Conservation (phyloP, 306 rosid species). For the Crataegus laevigata region DNA sequence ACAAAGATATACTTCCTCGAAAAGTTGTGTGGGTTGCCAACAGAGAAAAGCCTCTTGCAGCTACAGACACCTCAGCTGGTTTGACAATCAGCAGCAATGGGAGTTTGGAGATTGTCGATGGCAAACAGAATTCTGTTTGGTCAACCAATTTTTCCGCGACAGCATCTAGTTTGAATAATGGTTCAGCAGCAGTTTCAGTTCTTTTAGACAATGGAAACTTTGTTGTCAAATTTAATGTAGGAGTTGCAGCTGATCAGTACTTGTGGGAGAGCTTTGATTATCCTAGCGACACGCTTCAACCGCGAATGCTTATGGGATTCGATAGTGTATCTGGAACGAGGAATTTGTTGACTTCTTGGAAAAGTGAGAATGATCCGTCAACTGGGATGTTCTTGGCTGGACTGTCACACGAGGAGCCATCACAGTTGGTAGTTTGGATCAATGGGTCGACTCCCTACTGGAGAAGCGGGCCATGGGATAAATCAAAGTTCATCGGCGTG, state of each 20-base stretch:
- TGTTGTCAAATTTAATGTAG: not conserved
- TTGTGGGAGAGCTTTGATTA: constrained; percentile 34
- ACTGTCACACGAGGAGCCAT: constrained; percentile 17
- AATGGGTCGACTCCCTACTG: constrained; percentile 25
- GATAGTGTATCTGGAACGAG: constrained; percentile 19
- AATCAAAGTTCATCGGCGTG: constrained; percentile 31
- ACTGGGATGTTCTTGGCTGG: constrained; percentile 18
- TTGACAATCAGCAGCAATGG: constrained; percentile 15
- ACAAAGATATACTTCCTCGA: constrained; percentile 1
- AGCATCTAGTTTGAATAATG: not conserved
- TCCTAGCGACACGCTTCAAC: constrained; percentile 30
- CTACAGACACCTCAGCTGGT: not conserved
- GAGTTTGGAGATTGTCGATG: constrained; percentile 25
- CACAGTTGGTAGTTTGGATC: constrained; percentile 31
- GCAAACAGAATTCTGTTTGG: constrained; percentile 18
- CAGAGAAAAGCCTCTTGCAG: not conserved
- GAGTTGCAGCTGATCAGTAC: not conserved
- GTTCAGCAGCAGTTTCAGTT: constrained; percentile 18
- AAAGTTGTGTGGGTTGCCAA: constrained; percentile 9
- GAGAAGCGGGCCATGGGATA: constrained; percentile 60
- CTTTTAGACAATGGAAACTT: constrained; percentile 29
- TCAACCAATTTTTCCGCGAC: not conserved
- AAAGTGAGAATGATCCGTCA: constrained; percentile 34
- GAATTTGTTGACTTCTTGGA: constrained; percentile 24
- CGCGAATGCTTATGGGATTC: constrained; percentile 17